These are phyloP conservation scores for Furcasterigmium sp. DNA, from an alignment of 2,329 filamentous ascomycete species.

Conservation along the genomic window DNA sequence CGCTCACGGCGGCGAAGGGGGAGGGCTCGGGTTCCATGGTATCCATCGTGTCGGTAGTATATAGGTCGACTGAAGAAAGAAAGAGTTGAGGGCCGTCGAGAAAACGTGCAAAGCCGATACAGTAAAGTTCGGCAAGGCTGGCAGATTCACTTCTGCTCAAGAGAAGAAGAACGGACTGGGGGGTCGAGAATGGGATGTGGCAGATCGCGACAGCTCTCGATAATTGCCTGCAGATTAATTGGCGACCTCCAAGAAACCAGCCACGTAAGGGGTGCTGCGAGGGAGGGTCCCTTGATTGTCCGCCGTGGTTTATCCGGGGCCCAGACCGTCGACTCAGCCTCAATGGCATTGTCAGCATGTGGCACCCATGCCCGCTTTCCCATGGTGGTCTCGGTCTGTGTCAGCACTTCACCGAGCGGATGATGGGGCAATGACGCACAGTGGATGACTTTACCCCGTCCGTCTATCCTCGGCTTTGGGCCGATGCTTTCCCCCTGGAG, in stretches of 20 bases:
- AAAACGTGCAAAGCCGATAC: no score
- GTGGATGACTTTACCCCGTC: slow-evolving; percentile 3
- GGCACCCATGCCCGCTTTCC: no score
- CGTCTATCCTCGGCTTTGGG: slow-evolving; percentile 5
- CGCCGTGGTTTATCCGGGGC: neutral
- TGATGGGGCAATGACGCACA: neutral
- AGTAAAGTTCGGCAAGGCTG: neutral
- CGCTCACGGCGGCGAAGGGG: slow-evolving; percentile 83
- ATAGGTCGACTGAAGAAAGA: neutral
- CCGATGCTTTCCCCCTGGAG: slow-evolving; percentile 3
- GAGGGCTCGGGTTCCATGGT: slow-evolving; percentile 81
- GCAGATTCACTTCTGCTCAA: slow-evolving; percentile 1
- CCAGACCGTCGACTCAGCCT: neutral
- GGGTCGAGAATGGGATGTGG: neutral
- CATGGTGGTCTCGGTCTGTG: neutral
- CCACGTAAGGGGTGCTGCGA: slow-evolving; percentile 13
- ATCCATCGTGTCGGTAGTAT: slow-evolving; percentile 61
- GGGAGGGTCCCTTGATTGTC: neutral
- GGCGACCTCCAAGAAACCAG: slow-evolving; percentile 9
- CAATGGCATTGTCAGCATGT: neutral
- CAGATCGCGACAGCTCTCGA: slow-evolving; percentile 7
- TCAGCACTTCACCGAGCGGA: neutral
- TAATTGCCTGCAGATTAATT: slow-evolving; percentile 5
- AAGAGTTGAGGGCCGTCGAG: neutral
- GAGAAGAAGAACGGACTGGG: slow-evolving; percentile 3